Conservation (phyloP, 345 rosid species). For the Syzygium aqueum region DNA sequence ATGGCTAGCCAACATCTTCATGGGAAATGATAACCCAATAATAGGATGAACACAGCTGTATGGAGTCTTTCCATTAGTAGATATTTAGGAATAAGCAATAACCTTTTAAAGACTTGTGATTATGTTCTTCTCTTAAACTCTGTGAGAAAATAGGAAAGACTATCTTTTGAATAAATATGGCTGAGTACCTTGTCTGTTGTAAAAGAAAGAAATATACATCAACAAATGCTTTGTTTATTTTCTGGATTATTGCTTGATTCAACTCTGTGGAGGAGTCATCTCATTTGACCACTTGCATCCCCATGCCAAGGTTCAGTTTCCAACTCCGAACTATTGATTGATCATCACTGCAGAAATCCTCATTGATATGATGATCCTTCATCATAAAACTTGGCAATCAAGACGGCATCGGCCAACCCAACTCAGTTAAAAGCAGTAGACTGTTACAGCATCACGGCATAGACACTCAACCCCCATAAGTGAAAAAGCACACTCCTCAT, state of each 20-base stretch:
- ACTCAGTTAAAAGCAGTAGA: background rate
- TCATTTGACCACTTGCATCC: background rate
- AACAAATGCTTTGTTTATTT: background rate
- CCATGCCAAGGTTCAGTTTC: background rate
- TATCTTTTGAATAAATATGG: background rate
- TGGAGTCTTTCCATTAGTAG: background rate
- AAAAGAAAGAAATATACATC: background rate
- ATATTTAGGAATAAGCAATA: background rate
- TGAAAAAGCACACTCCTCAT: background rate
- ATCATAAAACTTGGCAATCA: background rate
- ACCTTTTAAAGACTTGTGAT: background rate
- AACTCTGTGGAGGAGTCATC: background rate
- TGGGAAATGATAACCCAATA: background rate
- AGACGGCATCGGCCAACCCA: background rate
- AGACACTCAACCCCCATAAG: background rate
- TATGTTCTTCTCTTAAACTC: background rate
- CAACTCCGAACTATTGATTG: background rate
- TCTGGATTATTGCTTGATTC: background rate
- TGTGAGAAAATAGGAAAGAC: background rate
- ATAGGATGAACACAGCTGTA: background rate
- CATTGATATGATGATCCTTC: background rate
- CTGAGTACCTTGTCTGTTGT: background rate
- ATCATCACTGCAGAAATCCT: background rate
- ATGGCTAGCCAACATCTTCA: conserved; percentile 1
- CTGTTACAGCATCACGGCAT: background rate